Evolutionary conservation across 1,284 basidiomycete species (phyloP).

Genomic region (Leccinum subfulvum): DNA sequence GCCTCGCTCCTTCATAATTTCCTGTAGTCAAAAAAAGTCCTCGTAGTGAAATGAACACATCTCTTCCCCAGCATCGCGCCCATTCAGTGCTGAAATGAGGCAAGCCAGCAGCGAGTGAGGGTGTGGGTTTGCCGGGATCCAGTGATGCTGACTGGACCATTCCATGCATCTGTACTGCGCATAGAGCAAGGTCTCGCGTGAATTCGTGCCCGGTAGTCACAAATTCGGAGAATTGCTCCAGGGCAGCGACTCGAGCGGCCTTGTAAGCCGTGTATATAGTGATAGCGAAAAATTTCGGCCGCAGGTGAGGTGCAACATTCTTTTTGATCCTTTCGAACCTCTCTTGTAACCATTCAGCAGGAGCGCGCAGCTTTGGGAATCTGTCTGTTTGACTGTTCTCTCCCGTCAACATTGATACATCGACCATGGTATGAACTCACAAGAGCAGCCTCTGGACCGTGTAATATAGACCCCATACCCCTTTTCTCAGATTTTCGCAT

Average conservation of each 20-base stretch:
- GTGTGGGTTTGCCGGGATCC: constrained; percentile 63
- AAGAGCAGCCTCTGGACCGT: constrained; percentile 67
- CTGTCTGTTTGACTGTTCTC: constrained; percentile 58
- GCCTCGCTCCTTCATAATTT: constrained; percentile 80
- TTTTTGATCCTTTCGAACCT: constrained; percentile 78
- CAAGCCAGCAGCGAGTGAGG: constrained; percentile 89
- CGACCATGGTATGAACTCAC: constrained; percentile 45
- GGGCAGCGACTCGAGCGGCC: constrained; percentile 73
- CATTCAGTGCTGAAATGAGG: constrained; percentile 90
- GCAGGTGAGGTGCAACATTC: constrained; percentile 78
- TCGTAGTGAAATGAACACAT: constrained; percentile 91
- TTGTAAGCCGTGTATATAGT: constrained; percentile 90
- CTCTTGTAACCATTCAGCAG: constrained; percentile 81
- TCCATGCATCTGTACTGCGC: constrained; percentile 90
- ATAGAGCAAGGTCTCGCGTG: constrained; percentile 84
- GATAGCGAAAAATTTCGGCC: constrained; percentile 92
- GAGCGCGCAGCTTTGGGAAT: constrained; percentile 67
- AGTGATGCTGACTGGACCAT: constrained; percentile 86
- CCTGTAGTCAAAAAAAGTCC: constrained; percentile 92
- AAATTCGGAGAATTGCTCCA: constrained; percentile 88
- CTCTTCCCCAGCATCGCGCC: constrained; percentile 96
- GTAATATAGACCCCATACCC: constrained; percentile 90
- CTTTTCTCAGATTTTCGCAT: constrained; percentile 82
- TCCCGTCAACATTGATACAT: constrained; percentile 6
- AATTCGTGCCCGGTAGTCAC: constrained; percentile 82